Evolutionary conservation across 2,329 filamentous ascomycete species (phyloP).

Genomic region (Apiospora rasikravindrae): DNA sequence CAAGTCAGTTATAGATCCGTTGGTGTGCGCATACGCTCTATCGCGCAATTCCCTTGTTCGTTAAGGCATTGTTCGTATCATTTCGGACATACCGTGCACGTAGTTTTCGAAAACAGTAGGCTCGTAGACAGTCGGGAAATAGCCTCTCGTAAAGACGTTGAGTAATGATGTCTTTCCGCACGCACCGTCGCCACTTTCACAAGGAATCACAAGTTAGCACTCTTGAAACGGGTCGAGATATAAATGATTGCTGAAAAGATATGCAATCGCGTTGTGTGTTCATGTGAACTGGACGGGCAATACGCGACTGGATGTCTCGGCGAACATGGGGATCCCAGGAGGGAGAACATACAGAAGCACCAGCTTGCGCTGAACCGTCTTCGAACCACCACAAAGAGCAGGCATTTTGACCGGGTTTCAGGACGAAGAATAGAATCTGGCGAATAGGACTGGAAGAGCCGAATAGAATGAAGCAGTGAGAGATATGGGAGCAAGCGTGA

Average conservation of each 20-base stretch:
- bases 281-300: neutral
- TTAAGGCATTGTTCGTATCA: neutral
- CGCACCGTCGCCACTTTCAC: slow-evolving; percentile 85
- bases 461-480: neutral
- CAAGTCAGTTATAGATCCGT: neutral
- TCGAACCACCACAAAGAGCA: slow-evolving; percentile 71
- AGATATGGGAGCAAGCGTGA: neutral
- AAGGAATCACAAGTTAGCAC: neutral
- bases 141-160: slow-evolving; percentile 99
- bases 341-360: slow-evolving; percentile 76
- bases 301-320: neutral
- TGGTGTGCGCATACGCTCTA: neutral
- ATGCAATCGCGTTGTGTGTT: neutral
- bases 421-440: neutral
- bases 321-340: slow-evolving; percentile 28
- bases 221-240: neutral
- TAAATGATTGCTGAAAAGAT: neutral
- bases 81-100: slow-evolving; percentile 76
- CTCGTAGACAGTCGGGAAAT: slow-evolving; percentile 98
- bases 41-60: neutral
- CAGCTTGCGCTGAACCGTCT: slow-evolving; percentile 95
- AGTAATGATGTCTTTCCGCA: slow-evolving; percentile 96
- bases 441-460: neutral
- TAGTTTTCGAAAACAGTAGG: slow-evolving; percentile 99
- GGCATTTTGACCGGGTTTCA: slow-evolving; percentile 37